phyloP scores from a whole-genome alignment of 2,329 filamentous ascomycete species.

The Alternaria burnsii region DNA sequence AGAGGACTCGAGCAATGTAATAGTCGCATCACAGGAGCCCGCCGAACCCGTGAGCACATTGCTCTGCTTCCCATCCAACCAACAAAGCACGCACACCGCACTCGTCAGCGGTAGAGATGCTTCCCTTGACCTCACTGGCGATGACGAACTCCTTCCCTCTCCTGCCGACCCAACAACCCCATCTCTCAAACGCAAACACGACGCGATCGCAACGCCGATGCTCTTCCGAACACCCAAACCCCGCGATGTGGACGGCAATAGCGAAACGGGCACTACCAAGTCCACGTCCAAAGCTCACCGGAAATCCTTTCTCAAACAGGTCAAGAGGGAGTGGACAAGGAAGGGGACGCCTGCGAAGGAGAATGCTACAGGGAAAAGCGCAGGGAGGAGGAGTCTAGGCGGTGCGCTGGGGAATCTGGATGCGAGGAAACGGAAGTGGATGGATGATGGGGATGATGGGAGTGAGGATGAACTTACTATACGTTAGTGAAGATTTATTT shows the following conservation, averaged over 20 bases:
- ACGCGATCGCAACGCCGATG: conserved; percentile 26
- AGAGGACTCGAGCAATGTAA: neutral
- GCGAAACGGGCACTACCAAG: conserved; percentile 4
- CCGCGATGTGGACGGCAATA: conserved; percentile 3
- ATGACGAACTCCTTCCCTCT: conserved; percentile 6
- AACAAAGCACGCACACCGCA: neutral
- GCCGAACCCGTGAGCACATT: fast-evolving
- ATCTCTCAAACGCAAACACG: conserved; percentile 32
- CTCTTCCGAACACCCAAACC: conserved; percentile 25
- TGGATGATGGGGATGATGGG: conserved; percentile 4
- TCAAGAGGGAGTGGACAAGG: conserved; percentile 37
- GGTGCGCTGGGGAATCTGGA: neutral
- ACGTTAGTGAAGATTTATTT: neutral
- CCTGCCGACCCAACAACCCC: conserved; percentile 1
- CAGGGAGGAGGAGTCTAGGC: neutral
- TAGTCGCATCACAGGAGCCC: neutral
- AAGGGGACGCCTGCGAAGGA: conserved; percentile 16
- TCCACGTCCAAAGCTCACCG: conserved; percentile 19
- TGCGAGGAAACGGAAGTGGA: conserved; percentile 8
- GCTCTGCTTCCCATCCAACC: neutral
- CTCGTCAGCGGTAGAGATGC: neutral
- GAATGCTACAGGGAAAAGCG: neutral
- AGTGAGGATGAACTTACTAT: conserved; percentile 42
- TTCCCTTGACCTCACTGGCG: conserved; percentile 14
- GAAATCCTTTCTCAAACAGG: conserved; percentile 26